Percentiles rank a stretch among this genome's conserved stretches.
Evolutionary conservation across 2,329 filamentous ascomycete genomes (phyloP).

Genomic region (Passalora sequoiae): DNA sequence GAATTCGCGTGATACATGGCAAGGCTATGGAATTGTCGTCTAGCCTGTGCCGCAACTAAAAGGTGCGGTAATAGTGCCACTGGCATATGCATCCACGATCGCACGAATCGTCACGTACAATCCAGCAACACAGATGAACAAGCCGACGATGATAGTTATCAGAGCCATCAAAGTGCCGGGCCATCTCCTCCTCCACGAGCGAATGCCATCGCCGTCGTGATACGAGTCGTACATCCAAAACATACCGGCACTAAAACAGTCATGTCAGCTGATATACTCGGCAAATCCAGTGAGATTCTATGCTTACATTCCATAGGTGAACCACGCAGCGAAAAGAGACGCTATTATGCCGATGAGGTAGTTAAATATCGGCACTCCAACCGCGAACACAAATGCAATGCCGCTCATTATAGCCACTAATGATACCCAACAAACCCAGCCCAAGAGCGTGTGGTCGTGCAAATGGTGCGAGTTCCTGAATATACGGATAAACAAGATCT

Average conservation of each 20-base stretch:
- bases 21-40: background rate
- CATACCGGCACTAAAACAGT: conserved; percentile 41
- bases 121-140: conserved; percentile 43
- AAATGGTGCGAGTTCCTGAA: conserved; percentile 46
- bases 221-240: conserved; percentile 51
- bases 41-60: conserved; percentile 8
- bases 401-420: conserved; percentile 46
- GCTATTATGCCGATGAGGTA: conserved; percentile 50
- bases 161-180: conserved; percentile 38
- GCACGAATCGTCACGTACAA: conserved; percentile 47
- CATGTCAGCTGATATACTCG: background rate
- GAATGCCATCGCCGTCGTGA: conserved; percentile 37
- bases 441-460: conserved; percentile 44
- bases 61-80: conserved; percentile 9
- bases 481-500: conserved; percentile 48
- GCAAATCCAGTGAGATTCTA: background rate
- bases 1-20: too few species aligned
- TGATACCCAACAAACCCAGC: conserved; percentile 46
- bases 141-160: conserved; percentile 43
- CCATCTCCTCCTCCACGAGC: conserved; percentile 18
- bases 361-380: conserved; percentile 52
- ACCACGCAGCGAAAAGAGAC: conserved; percentile 51
- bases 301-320: conserved; percentile 43
- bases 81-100: conserved; percentile 31
- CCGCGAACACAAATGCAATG: conserved; percentile 41